Conservation (phyloP, 768 basidiomycete genomes). For the Phlegmacium glaucopus region DNA sequence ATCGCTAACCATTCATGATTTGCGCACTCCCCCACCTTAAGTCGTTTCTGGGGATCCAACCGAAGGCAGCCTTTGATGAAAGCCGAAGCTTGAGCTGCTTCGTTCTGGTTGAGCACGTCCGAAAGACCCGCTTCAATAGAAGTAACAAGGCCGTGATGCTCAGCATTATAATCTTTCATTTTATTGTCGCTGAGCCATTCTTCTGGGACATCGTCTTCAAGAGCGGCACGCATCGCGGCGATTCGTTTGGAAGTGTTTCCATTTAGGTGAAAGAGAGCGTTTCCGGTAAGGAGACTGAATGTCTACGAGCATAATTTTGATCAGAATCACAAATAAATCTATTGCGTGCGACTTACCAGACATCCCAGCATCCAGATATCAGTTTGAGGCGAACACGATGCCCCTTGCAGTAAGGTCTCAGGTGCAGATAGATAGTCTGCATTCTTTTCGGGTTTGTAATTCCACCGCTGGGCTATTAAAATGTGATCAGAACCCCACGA, state of each 20-base stretch:
- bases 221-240: background rate
- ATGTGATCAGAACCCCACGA: background rate
- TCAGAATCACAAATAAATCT: too few relatives aligned
- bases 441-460: constrained; percentile 4
- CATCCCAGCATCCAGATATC: constrained; percentile 16
- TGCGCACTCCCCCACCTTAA: background rate
- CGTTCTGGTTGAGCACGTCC: constrained; percentile 1
- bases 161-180: constrained; percentile 2
- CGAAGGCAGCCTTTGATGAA: constrained; percentile 13
- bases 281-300: constrained; percentile 7
- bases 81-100: constrained; percentile 1
- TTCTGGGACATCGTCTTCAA: constrained; percentile 1
- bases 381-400: constrained; percentile 11
- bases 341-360: too few relatives aligned
- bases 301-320: background rate
- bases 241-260: constrained; percentile 1
- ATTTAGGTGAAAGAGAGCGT: background rate
- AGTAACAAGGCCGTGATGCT: background rate
- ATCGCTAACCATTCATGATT: constrained; percentile 5
- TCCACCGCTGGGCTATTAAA: constrained; percentile 10
- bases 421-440: constrained; percentile 11
- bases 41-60: constrained; percentile 7
- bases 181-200: constrained; percentile 4
- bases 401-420: constrained; percentile 8
- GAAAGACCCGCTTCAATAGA: constrained; percentile 4